Conservation (phyloP, 495 filamentous ascomycete genomes). For the Saxophila tyrrhenica region DNA sequence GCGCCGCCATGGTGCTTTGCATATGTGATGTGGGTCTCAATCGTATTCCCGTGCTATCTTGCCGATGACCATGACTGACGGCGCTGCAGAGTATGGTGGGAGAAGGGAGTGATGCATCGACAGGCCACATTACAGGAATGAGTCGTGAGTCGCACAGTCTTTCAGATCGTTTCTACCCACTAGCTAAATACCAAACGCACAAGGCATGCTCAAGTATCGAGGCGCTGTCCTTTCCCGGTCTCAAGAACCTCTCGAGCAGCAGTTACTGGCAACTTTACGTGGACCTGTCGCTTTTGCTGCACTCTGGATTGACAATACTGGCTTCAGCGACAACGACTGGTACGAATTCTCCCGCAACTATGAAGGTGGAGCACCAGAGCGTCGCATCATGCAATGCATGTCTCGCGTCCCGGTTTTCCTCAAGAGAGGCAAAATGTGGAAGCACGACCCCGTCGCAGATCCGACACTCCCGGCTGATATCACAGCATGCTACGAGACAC, state of each 20-base stretch:
- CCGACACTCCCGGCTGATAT: not conserved
- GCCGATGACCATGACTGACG: not conserved
- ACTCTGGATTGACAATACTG: not conserved
- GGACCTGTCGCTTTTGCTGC: not conserved
- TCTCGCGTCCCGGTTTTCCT: not conserved
- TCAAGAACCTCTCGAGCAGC: not conserved
- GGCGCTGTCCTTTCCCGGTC: not conserved
- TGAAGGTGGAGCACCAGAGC: not conserved
- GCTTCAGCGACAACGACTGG: not conserved
- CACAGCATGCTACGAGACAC: not conserved
- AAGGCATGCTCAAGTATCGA: not conserved
- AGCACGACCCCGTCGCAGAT: not conserved
- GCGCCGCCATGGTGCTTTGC: constrained; percentile 10
- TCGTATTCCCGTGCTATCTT: no score
- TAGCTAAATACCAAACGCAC: not conserved
- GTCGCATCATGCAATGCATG: not conserved
- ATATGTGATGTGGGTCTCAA: constrained; percentile 10
- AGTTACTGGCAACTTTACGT: not conserved
- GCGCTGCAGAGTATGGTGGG: not conserved
- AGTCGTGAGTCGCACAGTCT: not conserved
- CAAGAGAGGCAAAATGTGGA: not conserved
- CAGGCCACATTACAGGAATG: not conserved
- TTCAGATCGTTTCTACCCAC: not conserved
- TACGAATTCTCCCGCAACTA: not conserved
- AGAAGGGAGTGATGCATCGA: not conserved